Evolutionary conservation across 2,329 filamentous ascomycete species (phyloP).

Genomic region (Trichoderma oligosporum): DNA sequence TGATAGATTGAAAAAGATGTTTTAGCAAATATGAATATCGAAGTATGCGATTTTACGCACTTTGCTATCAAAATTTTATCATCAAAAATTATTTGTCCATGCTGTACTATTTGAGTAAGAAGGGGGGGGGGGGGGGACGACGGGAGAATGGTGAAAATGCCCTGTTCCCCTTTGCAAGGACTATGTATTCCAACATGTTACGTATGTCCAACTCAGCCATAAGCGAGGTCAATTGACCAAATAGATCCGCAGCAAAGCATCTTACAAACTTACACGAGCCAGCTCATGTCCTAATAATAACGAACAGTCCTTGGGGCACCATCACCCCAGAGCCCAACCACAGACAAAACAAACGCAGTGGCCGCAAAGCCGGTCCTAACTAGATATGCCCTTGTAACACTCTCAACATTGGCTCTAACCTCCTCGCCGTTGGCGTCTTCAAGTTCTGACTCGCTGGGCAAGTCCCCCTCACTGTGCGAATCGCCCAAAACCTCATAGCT

Average conservation of each 20-base stretch:
- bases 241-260: slow-evolving; percentile 1
- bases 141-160: slow-evolving; percentile 7
- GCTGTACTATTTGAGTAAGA: not conserved
- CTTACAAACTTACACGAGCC: slow-evolving; percentile 6
- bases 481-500: slow-evolving; percentile 67
- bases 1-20: too few species aligned
- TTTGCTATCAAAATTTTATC: too few species aligned
- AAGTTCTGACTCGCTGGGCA: slow-evolving; percentile 48
- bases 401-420: slow-evolving; percentile 54
- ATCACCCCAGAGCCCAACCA: slow-evolving; percentile 65
- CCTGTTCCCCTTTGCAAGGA: not conserved
- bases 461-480: slow-evolving; percentile 42
- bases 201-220: slow-evolving; percentile 5
- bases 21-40: too few species aligned
- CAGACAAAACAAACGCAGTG: slow-evolving; percentile 56
- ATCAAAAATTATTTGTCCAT: not conserved
- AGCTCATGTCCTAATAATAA: slow-evolving; percentile 15
- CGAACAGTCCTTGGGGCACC: slow-evolving; percentile 41
- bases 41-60: too few species aligned
- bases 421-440: slow-evolving; percentile 60
- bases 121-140: too few species aligned
- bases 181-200: not conserved
- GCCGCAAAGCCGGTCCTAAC: slow-evolving; percentile 53
- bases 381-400: slow-evolving; percentile 51
- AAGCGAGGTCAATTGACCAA: not conserved